These are phyloP conservation scores for Mycena maculata DNA, from an alignment of 768 basidiomycete genomes.

Conservation along the genomic window DNA sequence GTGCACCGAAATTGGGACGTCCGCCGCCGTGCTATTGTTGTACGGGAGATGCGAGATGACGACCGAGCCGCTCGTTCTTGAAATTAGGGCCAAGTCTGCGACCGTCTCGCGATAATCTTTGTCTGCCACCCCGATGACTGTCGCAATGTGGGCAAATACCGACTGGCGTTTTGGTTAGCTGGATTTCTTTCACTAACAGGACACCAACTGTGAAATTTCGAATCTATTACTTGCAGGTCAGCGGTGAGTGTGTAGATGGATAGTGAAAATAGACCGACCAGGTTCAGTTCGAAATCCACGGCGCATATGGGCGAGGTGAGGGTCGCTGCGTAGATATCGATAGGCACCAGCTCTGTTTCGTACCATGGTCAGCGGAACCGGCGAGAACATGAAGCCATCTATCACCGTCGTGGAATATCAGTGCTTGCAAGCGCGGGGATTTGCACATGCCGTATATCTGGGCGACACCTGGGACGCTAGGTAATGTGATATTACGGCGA, in stretches of 20 bases:
- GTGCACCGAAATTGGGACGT: not conserved
- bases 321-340: constrained; percentile 9
- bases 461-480: constrained; percentile 5
- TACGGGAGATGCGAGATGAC: constrained; percentile 16
- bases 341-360: constrained; percentile 10
- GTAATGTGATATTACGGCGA: too few relatives aligned
- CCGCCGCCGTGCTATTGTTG: not conserved
- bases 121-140: not conserved
- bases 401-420: constrained; percentile 18
- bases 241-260: not conserved
- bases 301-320: not conserved
- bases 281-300: constrained; percentile 8
- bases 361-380: not conserved
- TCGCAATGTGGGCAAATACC: constrained; percentile 3
- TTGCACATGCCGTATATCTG: constrained; percentile 21
- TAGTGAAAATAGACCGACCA: not conserved
- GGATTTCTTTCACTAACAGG: not conserved
- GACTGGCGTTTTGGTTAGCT: not conserved
- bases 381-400: too few relatives aligned
- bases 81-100: constrained; percentile 12
- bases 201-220: constrained; percentile 5
- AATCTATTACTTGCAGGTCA: not conserved
- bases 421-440: not conserved
- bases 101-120: constrained; percentile 7
- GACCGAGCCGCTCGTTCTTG: constrained; percentile 1